Evolutionary conservation across 345 rosid genomes (phyloP).

Genomic region (Microthlaspi erraticum): DNA sequence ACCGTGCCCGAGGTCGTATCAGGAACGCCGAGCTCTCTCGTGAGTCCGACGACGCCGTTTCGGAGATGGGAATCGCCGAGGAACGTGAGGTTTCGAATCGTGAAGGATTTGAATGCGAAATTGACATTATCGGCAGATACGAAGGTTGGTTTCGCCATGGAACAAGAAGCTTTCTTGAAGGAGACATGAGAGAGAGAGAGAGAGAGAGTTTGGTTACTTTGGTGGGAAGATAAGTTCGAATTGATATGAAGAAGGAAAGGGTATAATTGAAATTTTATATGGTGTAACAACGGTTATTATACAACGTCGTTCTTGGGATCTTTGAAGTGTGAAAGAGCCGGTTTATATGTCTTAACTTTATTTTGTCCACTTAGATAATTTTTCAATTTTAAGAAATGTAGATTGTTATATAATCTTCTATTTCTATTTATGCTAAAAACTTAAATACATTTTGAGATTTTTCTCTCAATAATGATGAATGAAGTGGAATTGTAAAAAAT

Average conservation of each 20-base stretch:
- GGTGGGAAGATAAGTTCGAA: slow-evolving; percentile 65
- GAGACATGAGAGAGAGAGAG: slow-evolving; percentile 33
- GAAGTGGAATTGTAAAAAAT: too few relatives aligned
- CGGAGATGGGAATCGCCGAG: slow-evolving; percentile 90
- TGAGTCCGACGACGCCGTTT: slow-evolving; percentile 81
- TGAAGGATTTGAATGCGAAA: slow-evolving; percentile 65
- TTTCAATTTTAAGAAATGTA: too few relatives aligned
- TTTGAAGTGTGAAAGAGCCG: background rate
- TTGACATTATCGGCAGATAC: slow-evolving; percentile 45
- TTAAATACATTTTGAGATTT: too few relatives aligned
- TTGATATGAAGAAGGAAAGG: slow-evolving; percentile 48
- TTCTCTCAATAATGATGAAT: too few relatives aligned
- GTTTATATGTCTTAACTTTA: too few relatives aligned
- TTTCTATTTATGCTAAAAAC: too few relatives aligned
- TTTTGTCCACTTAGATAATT: too few relatives aligned
- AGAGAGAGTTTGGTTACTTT: slow-evolving; percentile 1
- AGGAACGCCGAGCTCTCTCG: slow-evolving; percentile 79
- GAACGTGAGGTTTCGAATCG: slow-evolving; percentile 81
- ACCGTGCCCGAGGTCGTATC: slow-evolving; percentile 82
- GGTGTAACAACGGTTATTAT: slow-evolving; percentile 47
- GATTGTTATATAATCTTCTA: too few relatives aligned
- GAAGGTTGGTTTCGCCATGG: slow-evolving; percentile 31
- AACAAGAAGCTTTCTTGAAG: slow-evolving; percentile 56
- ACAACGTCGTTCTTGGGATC: slow-evolving; percentile 18
- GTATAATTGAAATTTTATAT: slow-evolving; percentile 8